Conservation (phyloP, 2,329 filamentous ascomycete species). For the Aureobasidium sp. region DNA sequence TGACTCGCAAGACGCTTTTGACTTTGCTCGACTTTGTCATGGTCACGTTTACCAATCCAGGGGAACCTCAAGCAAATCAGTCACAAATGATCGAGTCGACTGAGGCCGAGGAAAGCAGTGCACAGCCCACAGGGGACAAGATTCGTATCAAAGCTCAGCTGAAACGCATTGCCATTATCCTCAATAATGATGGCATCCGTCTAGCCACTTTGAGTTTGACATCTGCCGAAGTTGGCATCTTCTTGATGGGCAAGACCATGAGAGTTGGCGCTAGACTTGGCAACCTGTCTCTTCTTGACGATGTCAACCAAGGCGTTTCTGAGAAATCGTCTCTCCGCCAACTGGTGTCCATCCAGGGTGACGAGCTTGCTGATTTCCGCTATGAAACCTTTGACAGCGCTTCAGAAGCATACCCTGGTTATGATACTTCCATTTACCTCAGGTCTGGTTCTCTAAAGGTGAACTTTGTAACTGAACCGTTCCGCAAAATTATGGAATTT, state of each 20-base stretch:
- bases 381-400: slow-evolving; percentile 89
- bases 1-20: slow-evolving; percentile 85
- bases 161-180: slow-evolving; percentile 84
- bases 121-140: slow-evolving; percentile 50
- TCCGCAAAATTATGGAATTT: slow-evolving; percentile 96
- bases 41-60: slow-evolving; percentile 68
- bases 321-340: slow-evolving; percentile 73
- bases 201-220: slow-evolving; percentile 88
- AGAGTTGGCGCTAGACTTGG: slow-evolving; percentile 78
- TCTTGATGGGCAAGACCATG: slow-evolving; percentile 79
- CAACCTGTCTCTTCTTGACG: slow-evolving; percentile 80
- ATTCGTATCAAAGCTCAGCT: slow-evolving; percentile 90
- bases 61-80: slow-evolving; percentile 17
- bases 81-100: slow-evolving; percentile 24
- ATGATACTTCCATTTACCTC: slow-evolving; percentile 84
- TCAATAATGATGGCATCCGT: slow-evolving; percentile 96
- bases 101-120: slow-evolving; percentile 22
- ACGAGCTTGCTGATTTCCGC: slow-evolving; percentile 91
- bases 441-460: slow-evolving; percentile 92
- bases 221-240: slow-evolving; percentile 84
- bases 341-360: slow-evolving; percentile 87
- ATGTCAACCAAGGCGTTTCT: slow-evolving; percentile 83
- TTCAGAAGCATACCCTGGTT: slow-evolving; percentile 76
- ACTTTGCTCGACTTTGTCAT: slow-evolving; percentile 92
- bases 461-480: slow-evolving; percentile 94